Base-by-base conservation (phyloP, 2,329 filamentous ascomycete species). In the Cadophora sp. region DNA sequence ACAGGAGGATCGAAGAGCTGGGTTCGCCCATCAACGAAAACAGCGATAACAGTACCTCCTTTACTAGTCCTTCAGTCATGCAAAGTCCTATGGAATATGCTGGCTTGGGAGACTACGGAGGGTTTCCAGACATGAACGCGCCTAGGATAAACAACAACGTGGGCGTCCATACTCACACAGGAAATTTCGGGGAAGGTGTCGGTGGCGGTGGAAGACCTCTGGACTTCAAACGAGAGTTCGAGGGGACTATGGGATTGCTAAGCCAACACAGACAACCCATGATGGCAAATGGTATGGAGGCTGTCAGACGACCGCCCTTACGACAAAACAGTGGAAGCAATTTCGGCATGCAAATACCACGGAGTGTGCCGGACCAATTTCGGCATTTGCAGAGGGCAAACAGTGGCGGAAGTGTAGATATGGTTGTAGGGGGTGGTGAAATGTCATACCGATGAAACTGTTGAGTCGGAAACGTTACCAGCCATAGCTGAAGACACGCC, bases 1-100 rank as follows among this genome's bases (percentile, higher is more conserved):
- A 76, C 14, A 74, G 75, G 58, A 69, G 72, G 12, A 68, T 76
- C 27, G 75, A 77, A 55, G 74, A 75, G n/a, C 59, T 77, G 14
- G 63, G 67, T 27, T 76, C 74, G 11, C 75, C 75, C 8, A 62
- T 62, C 19, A 65, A 66, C 53, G 73, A 65, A 3, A 72, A 68
- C 7, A 66, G 62, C 16, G 68, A 73, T 14, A 43, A 43, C 40
- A 70, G 71, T 34, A 71, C 69, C 14, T 68, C 75, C 11, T 76
- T 68, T 56, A 70, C 72, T 16, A 74, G 69, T 37, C 74, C 75
- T 14, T 51, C 72, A 0, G 72, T 75, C 12, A 72, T 76, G 46
- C 69, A 71, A 40, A 73, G 69, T 31, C 69, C 72, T 14, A 72
- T 74, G 70, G 74, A 77, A 51, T 77, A 70, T 43, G 65, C 75